phyloP scores from a whole-genome alignment of 768 basidiomycete genomes.

The Russula earlei region DNA sequence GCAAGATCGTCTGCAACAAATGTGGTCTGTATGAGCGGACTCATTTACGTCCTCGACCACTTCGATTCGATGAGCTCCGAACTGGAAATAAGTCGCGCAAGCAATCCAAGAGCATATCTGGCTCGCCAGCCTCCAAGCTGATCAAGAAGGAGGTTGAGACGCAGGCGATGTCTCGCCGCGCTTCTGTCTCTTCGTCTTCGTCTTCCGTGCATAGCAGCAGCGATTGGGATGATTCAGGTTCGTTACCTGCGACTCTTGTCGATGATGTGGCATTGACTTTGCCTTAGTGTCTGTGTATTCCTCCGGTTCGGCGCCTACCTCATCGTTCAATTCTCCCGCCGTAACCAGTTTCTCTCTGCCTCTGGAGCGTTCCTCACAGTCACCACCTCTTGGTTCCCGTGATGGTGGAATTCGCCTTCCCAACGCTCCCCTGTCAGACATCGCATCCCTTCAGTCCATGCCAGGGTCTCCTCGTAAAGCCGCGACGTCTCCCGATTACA shows the following conservation, averaged over 20 bases:
- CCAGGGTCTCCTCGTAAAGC: conserved; percentile 25
- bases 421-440: conserved; percentile 61
- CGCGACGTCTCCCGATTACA: conserved; percentile 23
- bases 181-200: conserved; percentile 54
- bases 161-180: conserved; percentile 38
- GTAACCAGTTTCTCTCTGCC: conserved; percentile 52
- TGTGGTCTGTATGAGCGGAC: conserved; percentile 88
- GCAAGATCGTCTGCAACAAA: conserved; percentile 93
- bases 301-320: conserved; percentile 49
- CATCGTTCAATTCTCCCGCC: conserved; percentile 60
- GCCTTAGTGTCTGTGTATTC: conserved; percentile 33
- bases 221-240: conserved; percentile 78
- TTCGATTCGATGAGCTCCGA: conserved; percentile 81
- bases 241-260: conserved; percentile 20
- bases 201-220: conserved; percentile 51
- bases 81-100: conserved; percentile 80
- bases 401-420: conserved; percentile 66
- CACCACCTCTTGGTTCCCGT: conserved; percentile 26
- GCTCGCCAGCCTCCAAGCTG: conserved; percentile 25
- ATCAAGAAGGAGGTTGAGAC: conserved; percentile 53
- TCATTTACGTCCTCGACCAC: conserved; percentile 70
- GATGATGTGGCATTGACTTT: conserved; percentile 8
- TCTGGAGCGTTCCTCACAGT: conserved; percentile 34
- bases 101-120: conserved; percentile 32
- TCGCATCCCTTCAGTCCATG: conserved; percentile 39